A percentile compares a stretch with the other conserved stretches of the same genome.
phyloP scores from a whole-genome alignment of 2,329 filamentous ascomycete species.

The Claviceps humidiphila region DNA sequence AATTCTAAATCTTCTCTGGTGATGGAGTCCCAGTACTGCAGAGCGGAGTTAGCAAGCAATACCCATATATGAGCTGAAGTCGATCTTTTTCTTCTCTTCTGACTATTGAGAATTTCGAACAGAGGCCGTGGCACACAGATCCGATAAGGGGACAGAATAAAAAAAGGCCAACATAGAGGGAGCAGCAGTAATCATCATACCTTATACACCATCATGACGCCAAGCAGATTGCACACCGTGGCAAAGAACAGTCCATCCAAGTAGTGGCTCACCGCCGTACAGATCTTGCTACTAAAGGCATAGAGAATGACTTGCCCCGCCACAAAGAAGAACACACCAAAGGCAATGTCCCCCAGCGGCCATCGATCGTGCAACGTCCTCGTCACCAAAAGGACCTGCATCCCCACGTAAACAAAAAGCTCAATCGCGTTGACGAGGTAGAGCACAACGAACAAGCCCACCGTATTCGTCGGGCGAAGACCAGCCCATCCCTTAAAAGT shows the following conservation, averaged over 20 bases:
- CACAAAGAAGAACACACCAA: conserved; percentile 84
- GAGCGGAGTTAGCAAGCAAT: conserved; percentile 2
- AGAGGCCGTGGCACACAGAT: background rate
- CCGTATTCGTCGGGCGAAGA: conserved; percentile 69
- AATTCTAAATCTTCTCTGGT: conserved; percentile 97
- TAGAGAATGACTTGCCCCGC: conserved; percentile 88
- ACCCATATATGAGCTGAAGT: background rate
- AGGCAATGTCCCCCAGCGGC: conserved; percentile 83
- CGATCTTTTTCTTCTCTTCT: background rate
- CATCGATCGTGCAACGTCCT: conserved; percentile 90
- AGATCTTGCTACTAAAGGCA: conserved; percentile 75
- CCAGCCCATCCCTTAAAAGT: conserved; percentile 92
- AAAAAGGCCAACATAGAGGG: background rate
- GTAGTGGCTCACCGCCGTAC: conserved; percentile 76
- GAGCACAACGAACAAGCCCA: conserved; percentile 80
- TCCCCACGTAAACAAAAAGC: conserved; percentile 69
- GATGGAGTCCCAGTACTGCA: conserved; percentile 96
- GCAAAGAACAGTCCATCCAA: conserved; percentile 90
- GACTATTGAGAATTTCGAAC: background rate
- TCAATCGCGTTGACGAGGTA: conserved; percentile 85
- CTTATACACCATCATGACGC: conserved; percentile 99
- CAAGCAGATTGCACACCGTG: conserved; percentile 83
- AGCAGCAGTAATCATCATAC: conserved; percentile 25
- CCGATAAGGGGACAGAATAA: background rate
- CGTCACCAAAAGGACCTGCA: conserved; percentile 79